Evolutionary conservation across 2,329 filamentous ascomycete species (phyloP), one percentile per base, ranked within the genome.

Genomic region (Paraphoma chrysanthemicola): DNA sequence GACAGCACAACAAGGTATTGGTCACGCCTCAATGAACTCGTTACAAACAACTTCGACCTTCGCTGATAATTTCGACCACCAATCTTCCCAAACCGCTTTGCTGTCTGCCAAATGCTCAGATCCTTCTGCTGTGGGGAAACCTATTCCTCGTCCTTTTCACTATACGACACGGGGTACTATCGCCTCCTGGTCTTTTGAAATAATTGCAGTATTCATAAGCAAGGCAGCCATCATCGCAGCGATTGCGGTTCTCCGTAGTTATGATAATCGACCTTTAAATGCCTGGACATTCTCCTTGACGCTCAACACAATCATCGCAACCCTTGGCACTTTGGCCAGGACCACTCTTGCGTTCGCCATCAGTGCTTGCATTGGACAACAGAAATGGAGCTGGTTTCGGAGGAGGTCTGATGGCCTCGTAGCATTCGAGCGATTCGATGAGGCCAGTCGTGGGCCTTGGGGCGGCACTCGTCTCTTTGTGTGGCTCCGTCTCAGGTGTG

Each of bases 371-470:
- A 48, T 65, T 12, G 57, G 62, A 2, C 62, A 65, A 29, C 51
- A 55, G 6, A 61, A 63, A 18, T 63, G 60, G 57, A 51, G 16
- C 10, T 65, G 62, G 62, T 12, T 63, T 2, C 9, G 16, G 0
- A 44, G 31, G n/a, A 56, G 33, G 4, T 18, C 55, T 12, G 62
- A 56, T 4, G 33, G n/a, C 1, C 16, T 63, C 0, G n/a, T 33
- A 0, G 49, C 51, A 1, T 63, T 54, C 9, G 53, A 59, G 12
- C 53, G 54, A 17, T 63, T 65, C 14, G 62, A 65, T 17, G 60
- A 59, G 51, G 60, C 60, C 10, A 56, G 48, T n/a, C 53, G 56
- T n/a, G 56, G 62, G 0, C 57, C 60, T 8, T 59, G 51, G 57
- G 62, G 57, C 17, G 52, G 48, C 3, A 46, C 48, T 4, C 47